A percentile compares a stretch with the other conserved stretches of the same genome.
Evolutionary conservation across 352 stramenopile genomes (phyloP).

Genomic region (Globisporangium nodosum): DNA sequence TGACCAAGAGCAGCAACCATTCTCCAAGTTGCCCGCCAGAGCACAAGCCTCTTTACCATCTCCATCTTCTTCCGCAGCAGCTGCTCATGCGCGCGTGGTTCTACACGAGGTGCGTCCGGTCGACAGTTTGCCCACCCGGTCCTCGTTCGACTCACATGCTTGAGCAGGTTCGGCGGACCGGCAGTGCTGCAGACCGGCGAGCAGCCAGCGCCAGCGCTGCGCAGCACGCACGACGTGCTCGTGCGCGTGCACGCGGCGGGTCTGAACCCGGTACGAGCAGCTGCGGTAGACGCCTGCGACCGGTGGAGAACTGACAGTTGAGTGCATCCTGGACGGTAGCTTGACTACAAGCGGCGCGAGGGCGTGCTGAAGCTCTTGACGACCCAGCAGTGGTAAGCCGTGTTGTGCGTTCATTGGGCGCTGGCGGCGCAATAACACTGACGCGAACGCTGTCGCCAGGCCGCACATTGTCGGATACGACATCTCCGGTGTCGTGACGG

Average conservation of each 20-base stretch:
- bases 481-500: constrained; percentile 53
- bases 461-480: constrained; percentile 70
- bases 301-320: neutral
- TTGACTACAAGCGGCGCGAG: constrained; percentile 80
- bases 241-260: constrained; percentile 56
- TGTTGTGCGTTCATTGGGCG: neutral
- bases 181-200: constrained; percentile 54
- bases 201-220: constrained; percentile 40
- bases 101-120: constrained; percentile 50
- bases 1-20: neutral
- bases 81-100: constrained; percentile 65
- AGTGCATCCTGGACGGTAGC: constrained; percentile 18
- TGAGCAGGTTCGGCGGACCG: constrained; percentile 47
- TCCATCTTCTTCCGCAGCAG: neutral
- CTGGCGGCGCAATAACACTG: neutral
- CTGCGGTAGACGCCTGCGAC: neutral
- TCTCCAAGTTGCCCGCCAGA: neutral
- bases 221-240: constrained; percentile 48
- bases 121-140: neutral
- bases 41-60: neutral
- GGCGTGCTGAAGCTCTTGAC: constrained; percentile 63
- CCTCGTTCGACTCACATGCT: too few relatives aligned
- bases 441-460: constrained; percentile 19
- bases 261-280: constrained; percentile 49
- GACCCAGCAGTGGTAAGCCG: constrained; percentile 24